Conservation (phyloP, 2,329 filamentous ascomycete genomes). For the Trichoderma atrobrunneum region DNA sequence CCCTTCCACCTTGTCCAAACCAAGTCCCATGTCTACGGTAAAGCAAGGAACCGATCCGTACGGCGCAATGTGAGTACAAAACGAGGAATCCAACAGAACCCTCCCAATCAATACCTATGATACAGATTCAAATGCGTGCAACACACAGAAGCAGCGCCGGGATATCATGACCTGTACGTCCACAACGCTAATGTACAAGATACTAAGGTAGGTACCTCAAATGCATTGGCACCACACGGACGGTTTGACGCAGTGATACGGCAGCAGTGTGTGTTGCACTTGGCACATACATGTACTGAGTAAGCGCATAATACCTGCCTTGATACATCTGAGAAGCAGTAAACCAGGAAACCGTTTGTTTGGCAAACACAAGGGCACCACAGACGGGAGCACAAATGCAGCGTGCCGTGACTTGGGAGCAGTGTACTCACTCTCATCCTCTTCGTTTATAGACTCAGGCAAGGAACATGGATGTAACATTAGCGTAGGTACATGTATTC, state of each 20-base stretch:
- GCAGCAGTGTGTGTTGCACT: not conserved
- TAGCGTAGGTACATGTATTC: not conserved
- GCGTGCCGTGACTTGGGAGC: not conserved
- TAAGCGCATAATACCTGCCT: not conserved
- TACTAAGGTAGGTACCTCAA: not conserved
- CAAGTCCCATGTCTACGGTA: not conserved
- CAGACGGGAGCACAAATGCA: not conserved
- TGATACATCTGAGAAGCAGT: too few relatives aligned
- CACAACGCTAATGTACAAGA: not conserved
- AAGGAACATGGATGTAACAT: not conserved
- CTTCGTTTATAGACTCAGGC: not conserved
- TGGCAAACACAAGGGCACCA: not conserved
- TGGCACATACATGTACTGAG: not conserved
- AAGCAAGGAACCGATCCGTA: not conserved
- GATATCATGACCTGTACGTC: not conserved
- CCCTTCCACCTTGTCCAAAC: not conserved
- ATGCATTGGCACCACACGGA: slow-evolving; percentile 13
- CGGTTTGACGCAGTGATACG: not conserved
- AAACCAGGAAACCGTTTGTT: not conserved
- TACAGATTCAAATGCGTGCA: not conserved
- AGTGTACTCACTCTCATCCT: not conserved
- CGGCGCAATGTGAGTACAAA: not conserved
- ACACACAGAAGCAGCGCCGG: not conserved
- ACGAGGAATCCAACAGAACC: not conserved
- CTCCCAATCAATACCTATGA: not conserved